These are phyloP conservation scores for Anastatica hierochuntica DNA, from an alignment of 345 rosid species.

Conservation along the genomic window DNA sequence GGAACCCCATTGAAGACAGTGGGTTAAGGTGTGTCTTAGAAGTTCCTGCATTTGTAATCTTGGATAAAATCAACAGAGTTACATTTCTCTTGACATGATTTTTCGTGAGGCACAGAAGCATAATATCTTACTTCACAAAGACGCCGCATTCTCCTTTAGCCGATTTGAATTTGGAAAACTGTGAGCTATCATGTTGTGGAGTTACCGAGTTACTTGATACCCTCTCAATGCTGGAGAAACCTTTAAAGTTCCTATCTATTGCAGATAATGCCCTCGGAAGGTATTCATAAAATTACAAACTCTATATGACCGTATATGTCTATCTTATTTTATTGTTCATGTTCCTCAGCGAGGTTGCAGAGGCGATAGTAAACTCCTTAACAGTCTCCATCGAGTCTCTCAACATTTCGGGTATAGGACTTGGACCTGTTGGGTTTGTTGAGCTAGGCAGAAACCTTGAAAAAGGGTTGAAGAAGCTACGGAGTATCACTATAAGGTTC, in stretches of 20 bases:
- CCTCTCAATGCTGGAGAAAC: constrained; percentile 37
- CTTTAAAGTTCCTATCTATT: constrained; percentile 50
- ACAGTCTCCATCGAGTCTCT: constrained; percentile 37
- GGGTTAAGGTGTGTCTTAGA: constrained; percentile 57
- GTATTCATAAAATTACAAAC: too few species aligned
- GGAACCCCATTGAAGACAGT: constrained; percentile 66
- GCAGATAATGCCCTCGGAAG: constrained; percentile 80
- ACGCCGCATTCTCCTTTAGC: constrained; percentile 37
- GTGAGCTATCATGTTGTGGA: constrained; percentile 66
- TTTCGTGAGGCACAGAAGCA: constrained; percentile 42
- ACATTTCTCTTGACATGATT: constrained; percentile 21
- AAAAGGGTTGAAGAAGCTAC: constrained; percentile 34
- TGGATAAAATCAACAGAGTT: neutral
- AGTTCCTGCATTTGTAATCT: constrained; percentile 8
- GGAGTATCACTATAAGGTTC: constrained; percentile 65
- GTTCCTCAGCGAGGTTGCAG: constrained; percentile 51
- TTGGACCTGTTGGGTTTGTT: constrained; percentile 65
- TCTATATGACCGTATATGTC: too few species aligned
- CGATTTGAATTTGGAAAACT: constrained; percentile 56
- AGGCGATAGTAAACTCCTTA: constrained; percentile 43
- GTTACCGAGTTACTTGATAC: constrained; percentile 45
- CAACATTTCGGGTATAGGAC: constrained; percentile 67
- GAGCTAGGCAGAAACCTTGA: constrained; percentile 34
- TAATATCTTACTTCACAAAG: constrained; percentile 55
- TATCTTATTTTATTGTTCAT: constrained; percentile 9